Conservation (phyloP, 2,329 filamentous ascomycete genomes). For the Fusarium falciforme region DNA sequence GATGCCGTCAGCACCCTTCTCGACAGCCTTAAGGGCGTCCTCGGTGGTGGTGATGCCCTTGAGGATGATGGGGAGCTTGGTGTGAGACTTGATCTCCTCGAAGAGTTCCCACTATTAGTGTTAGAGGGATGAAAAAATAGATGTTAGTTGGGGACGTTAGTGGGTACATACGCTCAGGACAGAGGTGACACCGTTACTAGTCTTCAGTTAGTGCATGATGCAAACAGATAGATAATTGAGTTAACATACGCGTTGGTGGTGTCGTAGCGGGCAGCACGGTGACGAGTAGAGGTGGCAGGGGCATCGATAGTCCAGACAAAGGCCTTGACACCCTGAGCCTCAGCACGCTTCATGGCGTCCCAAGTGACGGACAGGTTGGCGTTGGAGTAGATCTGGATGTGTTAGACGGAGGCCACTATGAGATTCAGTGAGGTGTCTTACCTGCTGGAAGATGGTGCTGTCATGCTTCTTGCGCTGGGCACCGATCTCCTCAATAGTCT, state of each 20-base stretch:
- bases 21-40: conserved; percentile 49
- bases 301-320: conserved; percentile 54
- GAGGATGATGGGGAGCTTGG: conserved; percentile 51
- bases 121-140: neutral
- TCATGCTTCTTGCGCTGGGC: conserved; percentile 41
- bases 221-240: too few relatives aligned
- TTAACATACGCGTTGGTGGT: conserved; percentile 38
- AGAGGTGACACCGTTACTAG: conserved; percentile 37
- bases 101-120: conserved; percentile 37
- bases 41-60: conserved; percentile 54
- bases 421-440: neutral
- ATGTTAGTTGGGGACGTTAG: too few relatives aligned
- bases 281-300: conserved; percentile 35
- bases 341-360: conserved; percentile 48
- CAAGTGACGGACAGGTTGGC: conserved; percentile 49
- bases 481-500: conserved; percentile 50
- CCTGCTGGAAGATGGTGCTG: conserved; percentile 49
- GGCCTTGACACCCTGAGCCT: conserved; percentile 50
- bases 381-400: conserved; percentile 45
- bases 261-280: conserved; percentile 42
- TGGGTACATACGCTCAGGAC: conserved; percentile 28
- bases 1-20: conserved; percentile 50
- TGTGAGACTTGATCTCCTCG: conserved; percentile 47
- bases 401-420: neutral
- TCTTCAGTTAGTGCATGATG: neutral